phyloP scores from a whole-genome alignment of 2,329 filamentous ascomycete genomes.

The Fusarium chlamydosporum region DNA sequence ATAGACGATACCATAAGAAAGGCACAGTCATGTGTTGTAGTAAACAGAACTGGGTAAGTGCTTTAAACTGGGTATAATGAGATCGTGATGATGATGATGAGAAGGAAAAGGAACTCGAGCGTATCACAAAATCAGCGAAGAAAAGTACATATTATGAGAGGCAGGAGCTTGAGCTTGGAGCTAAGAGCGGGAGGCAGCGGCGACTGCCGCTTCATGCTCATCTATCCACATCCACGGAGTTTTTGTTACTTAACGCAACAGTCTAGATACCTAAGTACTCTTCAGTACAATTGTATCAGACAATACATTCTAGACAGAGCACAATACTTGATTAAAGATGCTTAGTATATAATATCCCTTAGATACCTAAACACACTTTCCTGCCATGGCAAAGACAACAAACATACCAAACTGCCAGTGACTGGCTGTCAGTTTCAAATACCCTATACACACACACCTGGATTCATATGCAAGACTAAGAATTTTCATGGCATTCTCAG shows the following conservation, averaged over 20 bases:
- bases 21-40: background rate
- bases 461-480: too few relatives aligned
- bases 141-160: background rate
- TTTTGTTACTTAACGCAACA: slow-evolving; percentile 6
- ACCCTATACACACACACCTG: too few relatives aligned
- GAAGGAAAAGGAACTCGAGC: background rate
- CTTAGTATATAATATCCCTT: too few relatives aligned
- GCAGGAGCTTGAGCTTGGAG: slow-evolving; percentile 15
- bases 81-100: background rate
- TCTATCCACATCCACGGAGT: slow-evolving; percentile 2
- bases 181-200: slow-evolving; percentile 25
- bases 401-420: too few relatives aligned
- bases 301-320: too few relatives aligned
- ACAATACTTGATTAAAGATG: too few relatives aligned
- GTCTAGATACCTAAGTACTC: background rate
- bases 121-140: background rate
- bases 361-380: too few relatives aligned
- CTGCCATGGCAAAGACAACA: too few relatives aligned
- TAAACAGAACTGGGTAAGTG: background rate
- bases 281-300: background rate
- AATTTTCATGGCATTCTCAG: too few relatives aligned
- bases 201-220: slow-evolving; percentile 5
- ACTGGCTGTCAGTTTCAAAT: too few relatives aligned
- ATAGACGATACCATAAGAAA: background rate
- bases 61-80: too few relatives aligned